Evolutionary conservation across 495 filamentous ascomycete genomes (phyloP).

Genomic region (Neurospora discreta): DNA sequence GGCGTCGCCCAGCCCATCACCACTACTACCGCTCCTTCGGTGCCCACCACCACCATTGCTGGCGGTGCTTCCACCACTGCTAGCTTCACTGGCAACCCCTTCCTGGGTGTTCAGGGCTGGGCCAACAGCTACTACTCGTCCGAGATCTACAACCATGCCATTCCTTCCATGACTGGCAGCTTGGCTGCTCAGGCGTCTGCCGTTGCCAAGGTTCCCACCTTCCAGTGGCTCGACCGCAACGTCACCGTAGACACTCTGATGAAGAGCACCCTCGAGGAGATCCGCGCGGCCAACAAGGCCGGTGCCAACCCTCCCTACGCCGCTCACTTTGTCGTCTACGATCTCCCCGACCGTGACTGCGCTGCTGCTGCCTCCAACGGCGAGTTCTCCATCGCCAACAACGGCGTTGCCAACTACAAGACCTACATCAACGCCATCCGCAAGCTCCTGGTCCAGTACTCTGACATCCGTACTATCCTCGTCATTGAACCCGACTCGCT

Average conservation of each 20-base stretch:
- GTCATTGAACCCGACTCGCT: constrained; percentile 68
- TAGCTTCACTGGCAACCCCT: constrained; percentile 40
- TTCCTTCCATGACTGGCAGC: constrained; percentile 32
- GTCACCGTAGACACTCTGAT: constrained; percentile 49
- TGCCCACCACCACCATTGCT: constrained; percentile 4
- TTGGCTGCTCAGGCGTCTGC: constrained; percentile 36
- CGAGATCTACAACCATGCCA: constrained; percentile 39
- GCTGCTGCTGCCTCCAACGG: constrained; percentile 67
- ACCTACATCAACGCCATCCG: constrained; percentile 62
- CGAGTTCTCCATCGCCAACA: constrained; percentile 48
- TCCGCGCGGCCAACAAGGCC: constrained; percentile 44
- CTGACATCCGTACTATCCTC: constrained; percentile 42
- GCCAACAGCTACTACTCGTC: constrained; percentile 49
- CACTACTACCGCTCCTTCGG: not conserved
- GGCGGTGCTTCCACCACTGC: constrained; percentile 15
- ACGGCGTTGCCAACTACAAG: constrained; percentile 55
- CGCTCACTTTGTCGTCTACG: constrained; percentile 54
- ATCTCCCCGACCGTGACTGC: constrained; percentile 69
- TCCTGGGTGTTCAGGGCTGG: constrained; percentile 41
- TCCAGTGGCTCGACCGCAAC: constrained; percentile 56
- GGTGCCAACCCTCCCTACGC: constrained; percentile 32
- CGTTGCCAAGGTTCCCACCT: constrained; percentile 59
- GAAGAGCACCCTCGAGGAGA: constrained; percentile 37
- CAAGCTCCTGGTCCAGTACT: constrained; percentile 38
- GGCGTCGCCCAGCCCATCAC: not conserved